A percentile compares a stretch with the other conserved stretches of the same genome.
phyloP scores from a whole-genome alignment of 495 filamentous ascomycete species.

The Penicillium nucicola region DNA sequence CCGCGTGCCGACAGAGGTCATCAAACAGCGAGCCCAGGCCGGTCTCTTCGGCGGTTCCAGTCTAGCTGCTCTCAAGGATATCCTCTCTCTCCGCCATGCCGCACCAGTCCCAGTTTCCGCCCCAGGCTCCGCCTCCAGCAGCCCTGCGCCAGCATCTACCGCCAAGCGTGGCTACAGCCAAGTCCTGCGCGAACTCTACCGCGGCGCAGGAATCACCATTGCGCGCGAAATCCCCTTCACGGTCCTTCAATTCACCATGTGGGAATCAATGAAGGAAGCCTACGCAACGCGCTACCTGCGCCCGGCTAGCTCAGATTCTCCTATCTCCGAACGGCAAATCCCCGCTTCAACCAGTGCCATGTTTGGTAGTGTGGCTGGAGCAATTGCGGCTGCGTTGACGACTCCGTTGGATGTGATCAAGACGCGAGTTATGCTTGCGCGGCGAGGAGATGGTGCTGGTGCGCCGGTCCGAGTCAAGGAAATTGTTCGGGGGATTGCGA shows the following conservation, averaged over 20 bases:
- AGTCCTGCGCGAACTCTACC: constrained; percentile 81
- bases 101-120: background rate
- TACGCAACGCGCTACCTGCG: constrained; percentile 37
- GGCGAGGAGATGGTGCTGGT: constrained; percentile 29
- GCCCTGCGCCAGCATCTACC: constrained; percentile 18
- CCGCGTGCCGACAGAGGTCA: constrained; percentile 90
- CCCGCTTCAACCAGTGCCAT: constrained; percentile 76
- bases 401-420: constrained; percentile 96
- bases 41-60: constrained; percentile 58
- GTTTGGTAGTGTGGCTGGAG: constrained; percentile 81
- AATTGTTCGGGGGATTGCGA: constrained; percentile 64
- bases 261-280: constrained; percentile 82
- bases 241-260: constrained; percentile 93
- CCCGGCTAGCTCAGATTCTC: constrained; percentile 1
- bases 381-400: constrained; percentile 81
- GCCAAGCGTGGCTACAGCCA: constrained; percentile 43
- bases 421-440: constrained; percentile 89
- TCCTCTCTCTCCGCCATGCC: constrained; percentile 54
- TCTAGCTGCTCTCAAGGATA: constrained; percentile 59
- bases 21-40: constrained; percentile 96
- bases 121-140: background rate
- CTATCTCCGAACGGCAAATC: constrained; percentile 36
- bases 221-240: constrained; percentile 97
- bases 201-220: constrained; percentile 86
- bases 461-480: constrained; percentile 52